A percentile compares a stretch with the other conserved stretches of the same genome.
Conservation (phyloP, 768 basidiomycete genomes). For the Cystobasidium onofrii region DNA sequence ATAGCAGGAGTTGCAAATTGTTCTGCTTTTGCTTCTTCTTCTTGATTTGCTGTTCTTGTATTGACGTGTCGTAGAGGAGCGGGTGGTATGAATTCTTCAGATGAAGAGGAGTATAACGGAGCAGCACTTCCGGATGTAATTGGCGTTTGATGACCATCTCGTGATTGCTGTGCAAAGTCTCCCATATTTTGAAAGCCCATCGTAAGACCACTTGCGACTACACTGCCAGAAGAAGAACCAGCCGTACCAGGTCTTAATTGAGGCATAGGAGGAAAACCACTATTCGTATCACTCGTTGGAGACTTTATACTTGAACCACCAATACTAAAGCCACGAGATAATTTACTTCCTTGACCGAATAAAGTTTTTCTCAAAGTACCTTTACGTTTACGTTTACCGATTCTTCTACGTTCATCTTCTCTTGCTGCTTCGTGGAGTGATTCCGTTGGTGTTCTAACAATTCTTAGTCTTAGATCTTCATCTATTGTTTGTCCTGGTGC, state of each 20-base stretch:
- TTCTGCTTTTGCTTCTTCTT: constrained; percentile 32
- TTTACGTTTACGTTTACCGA: constrained; percentile 27
- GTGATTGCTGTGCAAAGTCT: constrained; percentile 3
- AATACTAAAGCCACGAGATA: constrained; percentile 8
- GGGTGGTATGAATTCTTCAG: background rate
- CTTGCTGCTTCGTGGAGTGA: constrained; percentile 79
- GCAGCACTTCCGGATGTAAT: background rate
- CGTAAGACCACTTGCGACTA: background rate
- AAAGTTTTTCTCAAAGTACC: constrained; percentile 3
- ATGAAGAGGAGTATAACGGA: background rate
- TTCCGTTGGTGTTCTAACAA: constrained; percentile 81
- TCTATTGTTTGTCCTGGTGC: constrained; percentile 47
- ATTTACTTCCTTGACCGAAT: constrained; percentile 11
- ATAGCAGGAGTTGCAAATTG: constrained; percentile 9
- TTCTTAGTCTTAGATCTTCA: constrained; percentile 75
- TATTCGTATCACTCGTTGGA: background rate
- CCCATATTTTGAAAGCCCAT: constrained; percentile 1
- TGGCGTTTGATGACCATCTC: background rate
- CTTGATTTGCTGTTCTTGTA: constrained; percentile 27
- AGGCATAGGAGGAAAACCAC: background rate
- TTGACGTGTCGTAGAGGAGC: background rate
- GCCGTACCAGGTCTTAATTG: background rate
- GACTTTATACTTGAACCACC: constrained; percentile 4
- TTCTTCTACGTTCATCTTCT: constrained; percentile 51
- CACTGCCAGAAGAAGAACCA: background rate